phyloP scores from a whole-genome alignment of 106 monocot genomes.

The Dendrobium chrysotoxum region DNA sequence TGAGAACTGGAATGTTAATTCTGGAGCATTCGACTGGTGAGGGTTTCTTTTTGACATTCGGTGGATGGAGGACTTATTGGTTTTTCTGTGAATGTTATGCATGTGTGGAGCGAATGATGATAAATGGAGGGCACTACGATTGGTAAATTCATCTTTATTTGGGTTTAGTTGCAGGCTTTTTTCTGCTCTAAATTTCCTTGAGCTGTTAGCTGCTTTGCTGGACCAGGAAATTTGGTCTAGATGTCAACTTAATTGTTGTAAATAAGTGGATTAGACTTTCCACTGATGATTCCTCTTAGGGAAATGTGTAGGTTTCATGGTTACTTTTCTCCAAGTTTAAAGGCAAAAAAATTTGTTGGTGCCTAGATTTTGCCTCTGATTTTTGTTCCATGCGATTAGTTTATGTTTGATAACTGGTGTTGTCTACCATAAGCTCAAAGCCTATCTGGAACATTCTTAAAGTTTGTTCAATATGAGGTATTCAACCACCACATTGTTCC shows the following conservation, averaged over 20 bases:
- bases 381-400: too few relatives aligned
- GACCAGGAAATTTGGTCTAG: too few relatives aligned
- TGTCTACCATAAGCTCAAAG: too few relatives aligned
- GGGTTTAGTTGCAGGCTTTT: neutral
- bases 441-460: too few relatives aligned
- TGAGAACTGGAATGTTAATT: neutral
- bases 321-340: neutral
- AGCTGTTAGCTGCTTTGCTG: too few relatives aligned
- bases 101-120: neutral
- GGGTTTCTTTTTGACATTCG: neutral
- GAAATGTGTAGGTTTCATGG: neutral
- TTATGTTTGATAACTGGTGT: too few relatives aligned
- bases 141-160: neutral
- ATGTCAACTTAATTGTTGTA: too few relatives aligned
- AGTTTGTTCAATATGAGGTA: too few relatives aligned
- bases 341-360: too few relatives aligned
- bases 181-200: neutral
- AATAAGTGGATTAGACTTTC: neutral
- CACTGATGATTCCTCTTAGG: neutral
- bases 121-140: neutral
- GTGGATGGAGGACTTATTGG: neutral
- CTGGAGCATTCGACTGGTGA: neutral
- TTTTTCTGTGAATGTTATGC: neutral
- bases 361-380: too few relatives aligned
- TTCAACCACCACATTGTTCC: too few relatives aligned